Evolutionary conservation across 306 rosid genomes (phyloP).

Genomic region (Trifolium dubium): DNA sequence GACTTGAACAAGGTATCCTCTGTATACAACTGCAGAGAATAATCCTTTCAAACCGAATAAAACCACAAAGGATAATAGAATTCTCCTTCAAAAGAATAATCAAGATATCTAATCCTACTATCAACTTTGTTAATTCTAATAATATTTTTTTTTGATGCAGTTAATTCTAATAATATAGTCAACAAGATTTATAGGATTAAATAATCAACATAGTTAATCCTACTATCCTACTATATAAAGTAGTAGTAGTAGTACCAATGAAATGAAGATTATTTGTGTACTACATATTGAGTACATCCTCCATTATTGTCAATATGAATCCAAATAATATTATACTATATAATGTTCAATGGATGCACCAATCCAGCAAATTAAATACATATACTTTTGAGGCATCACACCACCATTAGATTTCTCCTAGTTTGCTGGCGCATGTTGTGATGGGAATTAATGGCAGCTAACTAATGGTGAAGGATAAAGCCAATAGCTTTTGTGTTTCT

Average conservation of each 20-base stretch:
- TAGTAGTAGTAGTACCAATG: slow-evolving; percentile 16
- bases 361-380: not conserved
- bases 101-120: too few relatives aligned
- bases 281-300: slow-evolving; percentile 2
- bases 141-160: too few relatives aligned
- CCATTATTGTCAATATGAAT: not conserved
- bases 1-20: too few relatives aligned
- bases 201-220: too few relatives aligned
- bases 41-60: too few relatives aligned
- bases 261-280: slow-evolving; percentile 10
- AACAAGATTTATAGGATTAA: too few relatives aligned
- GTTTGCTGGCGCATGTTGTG: slow-evolving; percentile 41
- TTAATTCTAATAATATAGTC: too few relatives aligned
- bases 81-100: too few relatives aligned
- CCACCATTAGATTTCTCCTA: not conserved
- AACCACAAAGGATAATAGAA: too few relatives aligned
- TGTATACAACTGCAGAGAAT: too few relatives aligned
- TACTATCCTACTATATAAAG: too few relatives aligned
- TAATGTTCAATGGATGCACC: not conserved
- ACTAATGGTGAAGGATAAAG: not conserved
- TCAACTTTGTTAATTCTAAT: too few relatives aligned
- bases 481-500: not conserved
- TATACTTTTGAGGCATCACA: not conserved
- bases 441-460: slow-evolving; percentile 40
- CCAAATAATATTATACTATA: not conserved